Conservation (phyloP, 768 basidiomycete species). For the Hypholoma sublateritium region DNA sequence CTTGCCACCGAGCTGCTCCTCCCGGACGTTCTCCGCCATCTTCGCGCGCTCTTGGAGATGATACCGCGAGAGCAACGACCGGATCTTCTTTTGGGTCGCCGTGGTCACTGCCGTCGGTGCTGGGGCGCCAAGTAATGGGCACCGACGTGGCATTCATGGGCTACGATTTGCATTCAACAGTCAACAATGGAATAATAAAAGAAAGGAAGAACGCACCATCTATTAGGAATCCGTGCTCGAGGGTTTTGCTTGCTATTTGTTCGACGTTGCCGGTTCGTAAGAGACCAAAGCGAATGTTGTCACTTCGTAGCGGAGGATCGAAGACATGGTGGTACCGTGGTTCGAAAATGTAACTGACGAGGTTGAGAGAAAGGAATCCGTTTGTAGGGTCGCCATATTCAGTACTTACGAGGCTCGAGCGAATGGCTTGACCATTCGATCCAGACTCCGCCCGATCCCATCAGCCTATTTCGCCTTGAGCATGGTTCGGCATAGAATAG, state of each 20-base stretch:
- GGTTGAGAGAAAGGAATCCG: too few relatives aligned
- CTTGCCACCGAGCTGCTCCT: conserved; percentile 56
- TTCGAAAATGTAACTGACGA: too few relatives aligned
- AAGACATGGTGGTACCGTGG: too few relatives aligned
- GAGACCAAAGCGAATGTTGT: conserved; percentile 83
- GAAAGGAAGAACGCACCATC: conserved; percentile 54
- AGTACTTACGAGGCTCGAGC: too few relatives aligned
- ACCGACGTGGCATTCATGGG: conserved; percentile 20
- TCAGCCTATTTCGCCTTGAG: too few relatives aligned
- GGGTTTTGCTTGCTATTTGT: conserved; percentile 77
- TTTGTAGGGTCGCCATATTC: too few relatives aligned
- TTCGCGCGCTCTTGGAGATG: conserved; percentile 54
- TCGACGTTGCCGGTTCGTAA: conserved; percentile 78
- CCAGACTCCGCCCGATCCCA: too few relatives aligned
- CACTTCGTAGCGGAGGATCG: conserved; percentile 38
- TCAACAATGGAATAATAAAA: neutral
- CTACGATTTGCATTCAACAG: too few relatives aligned
- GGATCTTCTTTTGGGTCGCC: conserved; percentile 33
- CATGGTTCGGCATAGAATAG: too few relatives aligned
- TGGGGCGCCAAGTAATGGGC: conserved; percentile 21
- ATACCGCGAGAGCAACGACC: conserved; percentile 69
- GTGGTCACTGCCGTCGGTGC: conserved; percentile 20
- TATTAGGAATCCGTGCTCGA: conserved; percentile 78
- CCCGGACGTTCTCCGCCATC: conserved; percentile 27
- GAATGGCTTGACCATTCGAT: too few relatives aligned